Evolutionary conservation across 176 grass and related monocot genomes (phyloP).

Genomic region (Rhynchospora tenuis): DNA sequence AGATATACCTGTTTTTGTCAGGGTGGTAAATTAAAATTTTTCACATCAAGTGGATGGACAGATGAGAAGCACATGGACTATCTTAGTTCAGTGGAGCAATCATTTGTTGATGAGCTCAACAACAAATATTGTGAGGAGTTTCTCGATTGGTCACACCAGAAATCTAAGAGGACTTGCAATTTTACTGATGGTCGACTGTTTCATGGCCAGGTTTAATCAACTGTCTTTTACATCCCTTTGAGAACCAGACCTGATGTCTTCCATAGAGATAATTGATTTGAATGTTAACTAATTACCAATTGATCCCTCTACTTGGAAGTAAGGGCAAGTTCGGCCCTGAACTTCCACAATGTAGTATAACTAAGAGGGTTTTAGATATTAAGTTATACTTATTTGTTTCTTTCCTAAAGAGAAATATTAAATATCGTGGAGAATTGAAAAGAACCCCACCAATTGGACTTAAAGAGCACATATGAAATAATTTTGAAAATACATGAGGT

Average conservation of each 20-base stretch:
- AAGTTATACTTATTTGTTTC: not conserved
- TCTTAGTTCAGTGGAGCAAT: constrained; percentile 57
- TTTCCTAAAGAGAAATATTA: not conserved
- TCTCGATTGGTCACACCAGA: constrained; percentile 13
- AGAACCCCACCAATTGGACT: not conserved
- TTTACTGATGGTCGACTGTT: not conserved
- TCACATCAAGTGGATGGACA: constrained; percentile 50
- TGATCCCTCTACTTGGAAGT: not conserved
- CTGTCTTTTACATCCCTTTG: not conserved
- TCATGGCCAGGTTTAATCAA: not conserved
- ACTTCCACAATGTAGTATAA: not conserved
- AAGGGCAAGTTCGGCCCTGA: not conserved
- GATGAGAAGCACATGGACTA: constrained; percentile 54
- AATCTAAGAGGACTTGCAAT: not conserved
- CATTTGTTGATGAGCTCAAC: constrained; percentile 44
- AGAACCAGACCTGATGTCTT: not conserved
- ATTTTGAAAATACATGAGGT: not conserved
- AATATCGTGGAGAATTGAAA: not conserved
- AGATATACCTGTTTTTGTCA: constrained; percentile 23
- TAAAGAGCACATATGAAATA: not conserved
- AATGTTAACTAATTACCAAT: not conserved
- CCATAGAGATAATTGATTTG: not conserved
- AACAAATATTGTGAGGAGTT: constrained; percentile 13
- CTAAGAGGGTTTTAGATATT: not conserved
- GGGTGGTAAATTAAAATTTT: constrained; percentile 24